Conservation (phyloP, 179 eudicot species). For the Beta macrorhiza region DNA sequence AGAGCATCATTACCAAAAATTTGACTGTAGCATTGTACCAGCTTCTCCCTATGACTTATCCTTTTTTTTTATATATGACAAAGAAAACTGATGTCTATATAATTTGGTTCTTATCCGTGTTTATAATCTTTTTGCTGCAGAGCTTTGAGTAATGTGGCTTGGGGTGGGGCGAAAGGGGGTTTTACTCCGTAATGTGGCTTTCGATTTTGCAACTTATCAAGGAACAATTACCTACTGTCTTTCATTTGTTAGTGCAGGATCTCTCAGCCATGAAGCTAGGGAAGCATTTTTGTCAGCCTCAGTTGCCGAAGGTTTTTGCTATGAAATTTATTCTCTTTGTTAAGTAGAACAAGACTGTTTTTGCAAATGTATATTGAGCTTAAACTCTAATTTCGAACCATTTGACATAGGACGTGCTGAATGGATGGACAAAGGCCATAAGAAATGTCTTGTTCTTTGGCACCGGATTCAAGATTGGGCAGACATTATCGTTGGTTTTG, state of each 20-base stretch:
- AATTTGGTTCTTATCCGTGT: too few species aligned
- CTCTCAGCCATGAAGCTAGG: slow-evolving; percentile 96
- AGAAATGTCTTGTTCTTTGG: slow-evolving; percentile 91
- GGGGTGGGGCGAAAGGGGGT: neutral
- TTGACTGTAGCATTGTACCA: too few species aligned
- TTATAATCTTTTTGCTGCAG: neutral
- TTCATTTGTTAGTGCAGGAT: slow-evolving; percentile 57
- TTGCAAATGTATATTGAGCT: slow-evolving; percentile 1
- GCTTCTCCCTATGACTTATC: too few species aligned
- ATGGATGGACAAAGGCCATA: slow-evolving; percentile 90
- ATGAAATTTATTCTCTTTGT: neutral
- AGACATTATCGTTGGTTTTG: slow-evolving; percentile 66
- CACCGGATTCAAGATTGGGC: slow-evolving; percentile 98
- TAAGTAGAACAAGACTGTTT: neutral
- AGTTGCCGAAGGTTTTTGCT: slow-evolving; percentile 70
- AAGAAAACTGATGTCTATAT: too few species aligned
- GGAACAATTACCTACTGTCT: slow-evolving; percentile 13
- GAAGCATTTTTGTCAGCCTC: slow-evolving; percentile 79
- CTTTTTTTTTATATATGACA: too few species aligned
- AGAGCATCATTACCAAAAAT: too few species aligned
- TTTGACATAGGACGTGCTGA: slow-evolving; percentile 76
- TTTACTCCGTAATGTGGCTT: neutral
- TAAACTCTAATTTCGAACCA: neutral
- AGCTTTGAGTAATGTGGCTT: neutral
- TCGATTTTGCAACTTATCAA: neutral